Evolutionary conservation across 257 asterid species (phyloP).

Genomic region (Solanum chiquidenum): DNA sequence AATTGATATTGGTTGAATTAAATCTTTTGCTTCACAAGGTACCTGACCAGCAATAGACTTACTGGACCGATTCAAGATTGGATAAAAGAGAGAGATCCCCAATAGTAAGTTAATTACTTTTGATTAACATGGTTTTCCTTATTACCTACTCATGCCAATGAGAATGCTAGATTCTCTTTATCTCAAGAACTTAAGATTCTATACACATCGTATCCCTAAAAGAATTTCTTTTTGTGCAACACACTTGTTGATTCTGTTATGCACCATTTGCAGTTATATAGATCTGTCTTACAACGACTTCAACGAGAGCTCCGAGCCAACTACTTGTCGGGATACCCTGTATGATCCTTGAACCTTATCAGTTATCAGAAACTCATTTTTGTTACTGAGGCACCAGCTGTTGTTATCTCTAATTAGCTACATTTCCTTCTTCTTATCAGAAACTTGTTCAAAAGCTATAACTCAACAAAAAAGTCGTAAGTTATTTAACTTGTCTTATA

Average conservation of each 20-base stretch:
- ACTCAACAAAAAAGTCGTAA: conserved; percentile 20
- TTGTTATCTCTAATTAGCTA: not conserved
- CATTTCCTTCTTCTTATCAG: conserved; percentile 18
- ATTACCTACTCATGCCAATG: not conserved
- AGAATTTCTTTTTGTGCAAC: not conserved
- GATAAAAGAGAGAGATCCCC: conserved; percentile 5
- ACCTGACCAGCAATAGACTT: conserved; percentile 38
- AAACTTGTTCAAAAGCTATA: conserved; percentile 49
- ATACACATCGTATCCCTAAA: not conserved
- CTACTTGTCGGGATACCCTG: conserved; percentile 32
- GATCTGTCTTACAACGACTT: conserved; percentile 56
- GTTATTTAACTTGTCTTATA: not conserved
- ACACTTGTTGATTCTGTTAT: not conserved
- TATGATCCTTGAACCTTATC: conserved; percentile 1
- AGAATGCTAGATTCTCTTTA: not conserved
- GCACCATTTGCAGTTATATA: conserved; percentile 12
- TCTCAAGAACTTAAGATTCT: not conserved
- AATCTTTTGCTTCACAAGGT: conserved; percentile 17
- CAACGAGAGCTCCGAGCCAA: conserved; percentile 15
- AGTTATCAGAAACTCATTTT: not conserved
- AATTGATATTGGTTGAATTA: not conserved
- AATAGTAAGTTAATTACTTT: conserved; percentile 15
- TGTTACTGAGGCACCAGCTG: no score
- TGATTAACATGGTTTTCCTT: not conserved
- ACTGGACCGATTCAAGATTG: conserved; percentile 33